Conservation (phyloP, 371 early-diverging fungal genomes). For the Saksenaea vasiformis region DNA sequence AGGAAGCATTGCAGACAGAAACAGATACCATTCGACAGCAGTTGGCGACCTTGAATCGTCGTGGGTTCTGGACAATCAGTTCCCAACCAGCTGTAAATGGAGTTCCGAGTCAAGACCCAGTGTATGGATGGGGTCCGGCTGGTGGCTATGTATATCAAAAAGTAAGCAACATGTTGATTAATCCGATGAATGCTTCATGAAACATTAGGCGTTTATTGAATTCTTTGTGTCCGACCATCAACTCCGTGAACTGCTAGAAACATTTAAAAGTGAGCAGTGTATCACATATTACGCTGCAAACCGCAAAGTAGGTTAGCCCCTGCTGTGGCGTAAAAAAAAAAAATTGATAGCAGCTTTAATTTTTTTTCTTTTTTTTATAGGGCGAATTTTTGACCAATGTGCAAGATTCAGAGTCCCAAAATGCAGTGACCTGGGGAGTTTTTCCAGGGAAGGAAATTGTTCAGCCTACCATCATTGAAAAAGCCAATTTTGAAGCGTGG, state of each 20-base stretch:
- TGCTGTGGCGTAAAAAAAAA: slow-evolving; percentile 13
- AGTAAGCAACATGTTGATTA: slow-evolving; percentile 25
- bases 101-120: slow-evolving; percentile 68
- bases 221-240: slow-evolving; percentile 66
- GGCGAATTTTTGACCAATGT: slow-evolving; percentile 79
- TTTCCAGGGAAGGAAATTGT: slow-evolving; percentile 95
- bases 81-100: slow-evolving; percentile 97
- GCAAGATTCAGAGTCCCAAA: slow-evolving; percentile 47
- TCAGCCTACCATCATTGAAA: slow-evolving; percentile 93
- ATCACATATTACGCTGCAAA: slow-evolving; percentile 91
- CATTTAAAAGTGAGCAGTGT: slow-evolving; percentile 55
- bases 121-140: slow-evolving; percentile 94
- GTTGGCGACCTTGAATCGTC: slow-evolving; percentile 66
- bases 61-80: slow-evolving; percentile 88
- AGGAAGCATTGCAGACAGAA: slow-evolving; percentile 76
- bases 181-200: neutral
- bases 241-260: slow-evolving; percentile 45
- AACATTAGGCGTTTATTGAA: slow-evolving; percentile 70
- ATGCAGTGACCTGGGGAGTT: slow-evolving; percentile 97
- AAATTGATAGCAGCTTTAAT: slow-evolving; percentile 1
- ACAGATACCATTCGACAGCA: slow-evolving; percentile 69
- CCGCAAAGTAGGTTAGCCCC: slow-evolving; percentile 40
- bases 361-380: too few relatives aligned
- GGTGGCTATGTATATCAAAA: slow-evolving; percentile 95
- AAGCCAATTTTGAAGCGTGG: slow-evolving; percentile 90